Conservation (phyloP, 768 basidiomycete genomes). For the Mrakia gelida region DNA sequence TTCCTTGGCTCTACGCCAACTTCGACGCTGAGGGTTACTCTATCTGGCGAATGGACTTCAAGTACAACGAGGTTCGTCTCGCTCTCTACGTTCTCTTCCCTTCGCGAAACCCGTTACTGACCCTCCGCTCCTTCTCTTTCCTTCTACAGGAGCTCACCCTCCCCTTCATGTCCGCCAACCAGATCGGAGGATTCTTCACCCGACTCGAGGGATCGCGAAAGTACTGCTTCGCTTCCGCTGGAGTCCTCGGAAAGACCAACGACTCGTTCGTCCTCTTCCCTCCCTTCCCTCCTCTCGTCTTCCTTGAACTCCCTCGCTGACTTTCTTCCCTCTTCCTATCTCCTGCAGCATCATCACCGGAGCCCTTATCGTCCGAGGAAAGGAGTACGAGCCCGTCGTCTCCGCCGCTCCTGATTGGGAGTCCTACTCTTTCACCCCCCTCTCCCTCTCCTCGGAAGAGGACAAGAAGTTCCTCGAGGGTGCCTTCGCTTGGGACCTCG, state of each 20-base stretch:
- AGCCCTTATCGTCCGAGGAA: conserved; percentile 74
- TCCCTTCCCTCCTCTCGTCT: neutral
- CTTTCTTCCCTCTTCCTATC: neutral
- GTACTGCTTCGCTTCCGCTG: conserved; percentile 88
- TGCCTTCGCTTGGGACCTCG: conserved; percentile 89
- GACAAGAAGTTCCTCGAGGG: conserved; percentile 90
- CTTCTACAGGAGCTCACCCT: conserved; percentile 64
- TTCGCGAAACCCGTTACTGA: neutral
- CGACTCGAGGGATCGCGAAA: conserved; percentile 87
- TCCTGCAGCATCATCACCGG: conserved; percentile 60
- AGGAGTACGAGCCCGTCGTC: conserved; percentile 54
- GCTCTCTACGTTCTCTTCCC: neutral
- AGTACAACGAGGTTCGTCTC: conserved; percentile 64
- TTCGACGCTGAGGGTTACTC: conserved; percentile 87
- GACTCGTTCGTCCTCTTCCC: conserved; percentile 50
- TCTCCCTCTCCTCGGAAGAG: conserved; percentile 66
- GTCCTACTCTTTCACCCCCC: conserved; percentile 71
- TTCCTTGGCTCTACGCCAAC: conserved; percentile 97
- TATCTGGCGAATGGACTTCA: conserved; percentile 88
- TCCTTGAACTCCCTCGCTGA: neutral
- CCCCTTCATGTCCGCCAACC: conserved; percentile 31
- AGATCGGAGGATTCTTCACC: conserved; percentile 91
- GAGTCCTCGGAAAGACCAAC: conserved; percentile 77
- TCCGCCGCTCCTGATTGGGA: conserved; percentile 82
- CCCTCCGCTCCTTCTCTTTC: conserved; percentile 47